These are phyloP conservation scores for Leersia perrieri DNA, from an alignment of 176 grass and related monocot genomes.

Conservation along the genomic window DNA sequence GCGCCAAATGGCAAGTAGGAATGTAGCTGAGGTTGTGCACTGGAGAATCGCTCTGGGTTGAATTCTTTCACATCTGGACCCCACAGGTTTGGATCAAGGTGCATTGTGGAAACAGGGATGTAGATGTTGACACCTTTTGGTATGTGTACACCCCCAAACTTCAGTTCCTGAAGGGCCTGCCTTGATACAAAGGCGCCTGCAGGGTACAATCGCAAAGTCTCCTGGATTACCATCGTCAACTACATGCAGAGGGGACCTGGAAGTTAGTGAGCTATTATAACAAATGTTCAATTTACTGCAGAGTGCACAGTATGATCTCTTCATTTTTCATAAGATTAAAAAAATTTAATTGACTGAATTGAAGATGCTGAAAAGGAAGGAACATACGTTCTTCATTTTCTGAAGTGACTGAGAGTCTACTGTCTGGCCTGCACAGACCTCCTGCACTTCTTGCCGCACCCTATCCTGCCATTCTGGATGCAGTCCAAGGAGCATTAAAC, in stretches of 20 bases:
- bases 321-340: background rate
- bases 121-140: slow-evolving; percentile 91
- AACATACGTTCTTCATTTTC: slow-evolving; percentile 85
- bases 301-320: background rate
- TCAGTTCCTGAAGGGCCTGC: slow-evolving; percentile 70
- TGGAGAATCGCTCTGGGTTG: slow-evolving; percentile 77
- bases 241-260: slow-evolving; percentile 28
- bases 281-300: background rate
- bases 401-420: slow-evolving; percentile 62
- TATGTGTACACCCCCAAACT: slow-evolving; percentile 56
- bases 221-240: slow-evolving; percentile 94
- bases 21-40: slow-evolving; percentile 56
- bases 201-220: slow-evolving; percentile 81
- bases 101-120: slow-evolving; percentile 77
- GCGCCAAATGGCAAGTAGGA: slow-evolving; percentile 86
- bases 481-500: slow-evolving; percentile 85
- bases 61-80: slow-evolving; percentile 68
- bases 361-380: background rate
- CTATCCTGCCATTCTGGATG: slow-evolving; percentile 89
- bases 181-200: slow-evolving; percentile 87
- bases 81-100: slow-evolving; percentile 83
- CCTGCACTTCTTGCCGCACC: slow-evolving; percentile 54
- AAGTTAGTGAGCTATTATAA: slow-evolving; percentile 5
- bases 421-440: slow-evolving; percentile 36
- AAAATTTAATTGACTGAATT: background rate